phyloP scores from a whole-genome alignment of 73 alveolate genomes.

The Durusdinium trenchii region DNA sequence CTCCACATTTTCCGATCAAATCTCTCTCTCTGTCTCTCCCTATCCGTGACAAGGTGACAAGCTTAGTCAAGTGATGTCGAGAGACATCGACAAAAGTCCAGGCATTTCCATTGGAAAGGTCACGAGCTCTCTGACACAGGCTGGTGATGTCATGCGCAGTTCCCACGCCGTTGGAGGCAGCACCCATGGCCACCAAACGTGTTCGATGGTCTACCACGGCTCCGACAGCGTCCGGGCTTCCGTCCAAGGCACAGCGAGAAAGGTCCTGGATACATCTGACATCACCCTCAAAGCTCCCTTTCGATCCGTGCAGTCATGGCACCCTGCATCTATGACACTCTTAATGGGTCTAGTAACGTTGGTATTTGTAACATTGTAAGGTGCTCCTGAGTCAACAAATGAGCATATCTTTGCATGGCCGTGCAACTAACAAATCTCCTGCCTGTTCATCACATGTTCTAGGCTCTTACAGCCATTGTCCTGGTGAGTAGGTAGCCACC shows the following conservation, averaged over 20 bases:
- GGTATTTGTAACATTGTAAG: too few relatives aligned
- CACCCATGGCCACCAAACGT: constrained; percentile 71
- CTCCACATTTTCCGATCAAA: too few relatives aligned
- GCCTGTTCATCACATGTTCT: background rate
- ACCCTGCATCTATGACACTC: too few relatives aligned
- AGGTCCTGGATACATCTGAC: too few relatives aligned
- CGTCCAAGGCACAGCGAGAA: constrained; percentile 34
- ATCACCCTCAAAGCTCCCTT: too few relatives aligned
- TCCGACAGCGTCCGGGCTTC: background rate
- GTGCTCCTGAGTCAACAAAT: background rate
- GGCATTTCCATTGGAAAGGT: constrained; percentile 42
- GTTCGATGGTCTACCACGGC: constrained; percentile 36
- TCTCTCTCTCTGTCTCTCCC: too few relatives aligned
- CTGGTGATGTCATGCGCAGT: constrained; percentile 10
- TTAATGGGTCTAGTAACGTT: too few relatives aligned
- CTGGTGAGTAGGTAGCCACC: constrained; percentile 54
- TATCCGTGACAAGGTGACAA: too few relatives aligned
- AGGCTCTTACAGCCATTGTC: background rate
- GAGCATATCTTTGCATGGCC: background rate
- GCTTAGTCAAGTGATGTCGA: too few relatives aligned
- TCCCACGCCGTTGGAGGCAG: constrained; percentile 86
- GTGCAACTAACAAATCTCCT: background rate
- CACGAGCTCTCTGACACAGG: constrained; percentile 14
- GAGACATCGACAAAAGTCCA: constrained; percentile 75
- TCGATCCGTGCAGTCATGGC: too few relatives aligned